These are phyloP conservation scores for Apophysomyces elegans DNA, from an alignment of 371 early-diverging fungal species.

Conservation along the genomic window DNA sequence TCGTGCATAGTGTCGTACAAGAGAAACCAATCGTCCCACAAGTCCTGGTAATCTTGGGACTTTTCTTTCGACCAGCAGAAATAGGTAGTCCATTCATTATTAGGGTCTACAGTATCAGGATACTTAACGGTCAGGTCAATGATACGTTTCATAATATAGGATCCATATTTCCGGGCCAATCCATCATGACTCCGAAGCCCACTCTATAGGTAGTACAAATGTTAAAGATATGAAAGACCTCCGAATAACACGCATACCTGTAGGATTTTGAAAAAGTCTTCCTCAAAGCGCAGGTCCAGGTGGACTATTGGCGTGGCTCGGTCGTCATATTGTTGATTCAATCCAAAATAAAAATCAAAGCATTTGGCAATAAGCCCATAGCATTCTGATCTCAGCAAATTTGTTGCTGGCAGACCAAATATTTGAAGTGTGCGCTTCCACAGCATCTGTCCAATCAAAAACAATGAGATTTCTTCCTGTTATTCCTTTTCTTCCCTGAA, in stretches of 20 bases:
- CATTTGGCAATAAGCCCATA: constrained; percentile 52
- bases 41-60: constrained; percentile 26
- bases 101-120: constrained; percentile 7
- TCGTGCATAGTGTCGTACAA: constrained; percentile 64
- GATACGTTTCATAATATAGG: constrained; percentile 49
- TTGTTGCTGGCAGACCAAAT: constrained; percentile 52
- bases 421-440: constrained; percentile 50
- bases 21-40: constrained; percentile 66
- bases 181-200: constrained; percentile 49
- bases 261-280: constrained; percentile 43
- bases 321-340: constrained; percentile 11
- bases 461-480: not conserved
- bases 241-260: constrained; percentile 29
- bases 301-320: constrained; percentile 2
- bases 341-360: constrained; percentile 49
- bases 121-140: constrained; percentile 44
- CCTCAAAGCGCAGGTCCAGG: constrained; percentile 45
- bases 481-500: not conserved
- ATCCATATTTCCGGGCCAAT: constrained; percentile 46
- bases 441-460: constrained; percentile 30
- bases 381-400: constrained; percentile 44
- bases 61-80: constrained; percentile 38
- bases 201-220: constrained; percentile 22
- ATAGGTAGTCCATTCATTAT: constrained; percentile 39
- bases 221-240: not conserved